Evolutionary conservation across 2,329 filamentous ascomycete genomes (phyloP).

Genomic region (Lecanicillium sp.): DNA sequence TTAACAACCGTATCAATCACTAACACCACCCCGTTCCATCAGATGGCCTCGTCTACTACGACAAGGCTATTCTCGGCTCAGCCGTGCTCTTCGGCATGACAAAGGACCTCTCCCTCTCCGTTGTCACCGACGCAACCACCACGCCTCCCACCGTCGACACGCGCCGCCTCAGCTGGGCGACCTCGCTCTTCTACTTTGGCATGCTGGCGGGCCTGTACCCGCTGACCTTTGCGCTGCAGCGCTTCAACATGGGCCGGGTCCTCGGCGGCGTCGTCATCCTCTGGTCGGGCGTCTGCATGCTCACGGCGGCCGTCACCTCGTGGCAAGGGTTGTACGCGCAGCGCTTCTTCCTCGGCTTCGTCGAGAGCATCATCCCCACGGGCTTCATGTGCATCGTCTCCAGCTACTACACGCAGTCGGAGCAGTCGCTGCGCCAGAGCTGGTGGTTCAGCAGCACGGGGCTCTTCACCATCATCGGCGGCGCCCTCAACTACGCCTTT

Average conservation of each 20-base stretch:
- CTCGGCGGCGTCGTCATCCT: slow-evolving; percentile 56
- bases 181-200: slow-evolving; percentile 73
- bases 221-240: slow-evolving; percentile 63
- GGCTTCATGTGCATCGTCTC: slow-evolving; percentile 58
- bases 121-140: slow-evolving; percentile 35
- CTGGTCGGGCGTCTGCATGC: slow-evolving; percentile 61
- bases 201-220: slow-evolving; percentile 69
- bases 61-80: slow-evolving; percentile 63
- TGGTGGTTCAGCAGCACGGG: slow-evolving; percentile 59
- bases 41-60: slow-evolving; percentile 36
- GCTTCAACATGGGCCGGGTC: slow-evolving; percentile 56
- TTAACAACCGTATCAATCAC: background rate
- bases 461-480: slow-evolving; percentile 55
- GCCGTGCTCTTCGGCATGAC: slow-evolving; percentile 74
- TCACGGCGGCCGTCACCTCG: slow-evolving; percentile 58
- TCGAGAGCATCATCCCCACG: slow-evolving; percentile 58
- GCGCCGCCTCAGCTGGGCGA: slow-evolving; percentile 65
- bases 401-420: slow-evolving; percentile 56
- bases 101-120: slow-evolving; percentile 51
- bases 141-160: slow-evolving; percentile 46
- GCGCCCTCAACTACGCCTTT: slow-evolving; percentile 59
- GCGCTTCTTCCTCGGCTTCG: slow-evolving; percentile 56
- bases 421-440: slow-evolving; percentile 57
- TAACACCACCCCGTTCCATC: background rate
- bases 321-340: slow-evolving; percentile 59